Percentiles rank a stretch among this genome's conserved stretches.
Conservation (phyloP, 2,329 filamentous ascomycete species). For the Blastomyces percursus region DNA sequence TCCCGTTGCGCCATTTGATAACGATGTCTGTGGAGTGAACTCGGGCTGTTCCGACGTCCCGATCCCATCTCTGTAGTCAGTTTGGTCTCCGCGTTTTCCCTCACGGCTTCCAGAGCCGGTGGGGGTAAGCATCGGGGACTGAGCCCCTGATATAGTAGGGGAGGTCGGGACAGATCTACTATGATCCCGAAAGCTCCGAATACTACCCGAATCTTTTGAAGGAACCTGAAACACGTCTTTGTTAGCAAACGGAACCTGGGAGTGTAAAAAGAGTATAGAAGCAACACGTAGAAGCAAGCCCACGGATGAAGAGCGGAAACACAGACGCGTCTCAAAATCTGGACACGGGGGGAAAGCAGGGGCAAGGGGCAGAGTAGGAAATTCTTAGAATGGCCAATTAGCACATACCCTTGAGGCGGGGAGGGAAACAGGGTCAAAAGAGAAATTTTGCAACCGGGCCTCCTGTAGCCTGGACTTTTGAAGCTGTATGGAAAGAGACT, state of each 20-base stretch:
- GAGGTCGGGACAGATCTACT: constrained; percentile 54
- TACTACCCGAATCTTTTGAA: constrained; percentile 47
- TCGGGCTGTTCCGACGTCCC: constrained; percentile 19
- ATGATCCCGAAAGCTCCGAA: constrained; percentile 46
- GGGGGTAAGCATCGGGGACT: constrained; percentile 82
- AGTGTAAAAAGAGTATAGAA: background rate
- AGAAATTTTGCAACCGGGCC: constrained; percentile 70
- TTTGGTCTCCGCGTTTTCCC: constrained; percentile 27
- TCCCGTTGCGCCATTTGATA: constrained; percentile 34
- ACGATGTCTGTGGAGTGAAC: constrained; percentile 46
- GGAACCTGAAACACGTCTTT: constrained; percentile 23
- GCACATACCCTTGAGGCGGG: constrained; percentile 43
- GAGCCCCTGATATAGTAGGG: constrained; percentile 58
- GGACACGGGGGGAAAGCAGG: background rate
- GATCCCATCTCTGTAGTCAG: constrained; percentile 26
- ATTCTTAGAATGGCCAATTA: constrained; percentile 3
- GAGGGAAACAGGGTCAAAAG: constrained; percentile 82
- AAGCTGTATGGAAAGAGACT: constrained; percentile 59
- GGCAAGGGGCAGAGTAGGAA: background rate
- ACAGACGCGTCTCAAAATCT: background rate
- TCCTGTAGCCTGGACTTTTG: constrained; percentile 70
- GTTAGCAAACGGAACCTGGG: constrained; percentile 1
- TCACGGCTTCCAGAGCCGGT: constrained; percentile 59
- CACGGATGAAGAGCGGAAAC: background rate
- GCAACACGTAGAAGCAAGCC: background rate